Evolutionary conservation across 345 rosid genomes (phyloP).

Genomic region (Hevea brasiliensis): DNA sequence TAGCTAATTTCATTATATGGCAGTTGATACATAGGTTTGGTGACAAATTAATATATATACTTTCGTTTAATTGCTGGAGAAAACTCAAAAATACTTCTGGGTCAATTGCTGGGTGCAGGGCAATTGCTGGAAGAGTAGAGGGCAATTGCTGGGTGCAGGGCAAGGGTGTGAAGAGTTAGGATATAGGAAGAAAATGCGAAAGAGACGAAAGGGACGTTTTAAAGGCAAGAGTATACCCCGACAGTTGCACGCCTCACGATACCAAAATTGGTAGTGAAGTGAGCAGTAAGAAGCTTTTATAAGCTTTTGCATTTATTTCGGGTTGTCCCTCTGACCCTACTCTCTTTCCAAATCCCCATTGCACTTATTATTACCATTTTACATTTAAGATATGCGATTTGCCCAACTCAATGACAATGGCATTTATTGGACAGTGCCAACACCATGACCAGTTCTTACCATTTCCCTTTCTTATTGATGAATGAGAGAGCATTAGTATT

Average conservation of each 20-base stretch:
- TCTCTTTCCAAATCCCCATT: constrained; percentile 10
- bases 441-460: constrained; percentile 30
- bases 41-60: too few relatives aligned
- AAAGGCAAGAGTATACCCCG: constrained; percentile 34
- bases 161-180: too few relatives aligned
- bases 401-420: constrained; percentile 30
- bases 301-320: constrained; percentile 41
- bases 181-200: too few relatives aligned
- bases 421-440: constrained; percentile 60
- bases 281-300: not conserved
- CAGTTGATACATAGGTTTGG: too few relatives aligned
- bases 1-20: too few relatives aligned
- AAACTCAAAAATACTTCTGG: too few relatives aligned
- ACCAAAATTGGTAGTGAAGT: not conserved
- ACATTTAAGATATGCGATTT: constrained; percentile 14
- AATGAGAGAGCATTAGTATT: not conserved
- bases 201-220: constrained; percentile 23
- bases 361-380: not conserved
- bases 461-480: too few relatives aligned
- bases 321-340: constrained; percentile 31
- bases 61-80: too few relatives aligned
- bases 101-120: too few relatives aligned
- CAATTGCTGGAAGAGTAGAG: too few relatives aligned
- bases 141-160: too few relatives aligned
- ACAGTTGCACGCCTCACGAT: constrained; percentile 28